Conservation (phyloP, 2,329 filamentous ascomycete genomes). For the Clonostachys solani region DNA sequence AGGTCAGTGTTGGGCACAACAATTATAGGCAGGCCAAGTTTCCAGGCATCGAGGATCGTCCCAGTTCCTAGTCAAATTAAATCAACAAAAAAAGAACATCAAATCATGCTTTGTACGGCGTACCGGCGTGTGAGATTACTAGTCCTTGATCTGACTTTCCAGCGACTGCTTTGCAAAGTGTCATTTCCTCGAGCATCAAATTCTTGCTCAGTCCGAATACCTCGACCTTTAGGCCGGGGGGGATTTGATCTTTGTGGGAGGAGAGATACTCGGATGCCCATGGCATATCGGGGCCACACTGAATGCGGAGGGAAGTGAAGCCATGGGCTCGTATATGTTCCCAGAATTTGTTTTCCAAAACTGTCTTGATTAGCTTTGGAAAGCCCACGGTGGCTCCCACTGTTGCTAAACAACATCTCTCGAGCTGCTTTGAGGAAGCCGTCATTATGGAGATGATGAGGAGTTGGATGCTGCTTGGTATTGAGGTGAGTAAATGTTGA, state of each 20-base stretch:
- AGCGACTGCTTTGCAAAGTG: conserved; percentile 39
- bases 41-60: conserved; percentile 79
- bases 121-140: conserved; percentile 87
- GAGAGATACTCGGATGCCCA: conserved; percentile 19
- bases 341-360: conserved; percentile 61
- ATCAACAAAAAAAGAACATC: background rate
- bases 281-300: conserved; percentile 69
- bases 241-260: conserved; percentile 12
- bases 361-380: conserved; percentile 61
- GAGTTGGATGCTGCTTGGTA: background rate
- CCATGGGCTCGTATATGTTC: conserved; percentile 48
- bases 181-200: conserved; percentile 44
- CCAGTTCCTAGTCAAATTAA: conserved; percentile 64
- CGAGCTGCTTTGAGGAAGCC: background rate
- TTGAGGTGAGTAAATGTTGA: background rate
- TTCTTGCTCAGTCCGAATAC: conserved; percentile 25
- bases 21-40: conserved; percentile 70
- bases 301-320: conserved; percentile 72
- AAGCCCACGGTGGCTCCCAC: conserved; percentile 91
- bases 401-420: conserved; percentile 71
- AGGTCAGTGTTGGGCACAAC: conserved; percentile 83
- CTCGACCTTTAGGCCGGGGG: conserved; percentile 14
- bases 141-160: conserved; percentile 57
- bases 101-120: conserved; percentile 10
- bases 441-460: background rate